Base-by-base conservation (phyloP, 2,329 filamentous ascomycete genomes). In the Fusarium musae region DNA sequence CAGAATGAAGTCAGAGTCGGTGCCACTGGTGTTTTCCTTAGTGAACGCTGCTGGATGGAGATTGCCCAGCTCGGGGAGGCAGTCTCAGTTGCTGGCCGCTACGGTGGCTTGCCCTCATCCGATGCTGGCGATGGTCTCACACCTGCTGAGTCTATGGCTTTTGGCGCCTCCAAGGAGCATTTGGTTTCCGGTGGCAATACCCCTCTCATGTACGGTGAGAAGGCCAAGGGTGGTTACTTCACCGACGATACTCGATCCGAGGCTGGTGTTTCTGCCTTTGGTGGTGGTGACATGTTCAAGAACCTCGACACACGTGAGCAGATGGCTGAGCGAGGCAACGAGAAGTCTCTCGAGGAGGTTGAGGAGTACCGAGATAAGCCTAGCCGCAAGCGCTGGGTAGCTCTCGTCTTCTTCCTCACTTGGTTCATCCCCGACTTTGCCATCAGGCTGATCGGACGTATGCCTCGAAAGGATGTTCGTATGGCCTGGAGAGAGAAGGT, bases 401-500 rank as follows among this genome's bases (percentile, higher is more conserved):
- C 93, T 76, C 77, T 96, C 11, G 94, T 97, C 40, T 97, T 92
- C 79, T 70, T 93, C 37, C 84, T 99, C 69, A 99, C 96, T 7
- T 99, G 91, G 86, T 94, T 91, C 75, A 85, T 97, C 50, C 96
- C 96, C 9, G 95, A 98, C 80, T 93, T 97, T 76, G 78, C 92
- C 47, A 93, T 98, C 80, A 89, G 90, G 60, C 86, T 87, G 77
- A 69, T 97, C 44, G 96, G 96, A 28, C 89, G 93, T 58, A 98
- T 98, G 92, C 89, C 93, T 67, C 93, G 96, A 69, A 97, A 97
- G 80, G 96, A 99, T 81, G 91, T 99, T 13, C 93, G 95, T 30
- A 88, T 93, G 80, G 96, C 96, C 2, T 99, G 96, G 96, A 89
- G 96, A 79, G 96, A 99, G 82, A 99, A 99, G 87, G 82, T 99